These are phyloP conservation scores for Eucalyptus sp. DNA, from an alignment of 345 rosid species.

Conservation along the genomic window DNA sequence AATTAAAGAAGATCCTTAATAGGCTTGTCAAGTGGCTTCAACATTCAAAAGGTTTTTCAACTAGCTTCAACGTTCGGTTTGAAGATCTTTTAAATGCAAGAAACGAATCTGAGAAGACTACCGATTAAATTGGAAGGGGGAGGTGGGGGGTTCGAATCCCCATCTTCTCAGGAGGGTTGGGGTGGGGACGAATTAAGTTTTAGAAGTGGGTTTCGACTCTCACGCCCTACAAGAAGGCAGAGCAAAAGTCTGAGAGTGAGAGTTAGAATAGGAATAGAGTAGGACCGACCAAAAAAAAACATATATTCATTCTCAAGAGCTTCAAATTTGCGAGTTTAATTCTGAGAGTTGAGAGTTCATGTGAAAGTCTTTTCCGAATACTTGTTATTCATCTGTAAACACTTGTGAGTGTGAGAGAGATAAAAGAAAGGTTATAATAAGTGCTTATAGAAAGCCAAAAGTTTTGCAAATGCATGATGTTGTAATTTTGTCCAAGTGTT, in stretches of 20 bases:
- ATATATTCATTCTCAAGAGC: neutral
- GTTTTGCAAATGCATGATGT: neutral
- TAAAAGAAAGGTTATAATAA: neutral
- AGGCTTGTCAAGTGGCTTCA: neutral
- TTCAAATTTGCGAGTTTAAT: neutral
- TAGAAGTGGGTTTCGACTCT: no score
- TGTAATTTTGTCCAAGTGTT: neutral
- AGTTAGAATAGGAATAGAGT: no score
- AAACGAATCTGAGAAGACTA: neutral
- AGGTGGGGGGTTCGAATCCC: no score
- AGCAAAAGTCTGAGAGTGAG: no score
- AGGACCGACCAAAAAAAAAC: no score
- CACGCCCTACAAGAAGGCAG: no score
- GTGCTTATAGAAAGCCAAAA: neutral
- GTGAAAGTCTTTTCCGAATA: neutral
- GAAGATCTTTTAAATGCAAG: neutral
- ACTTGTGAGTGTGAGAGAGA: neutral
- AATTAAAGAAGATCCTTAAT: neutral
- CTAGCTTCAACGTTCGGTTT: neutral
- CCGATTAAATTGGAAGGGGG: neutral
- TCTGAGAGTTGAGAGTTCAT: neutral
- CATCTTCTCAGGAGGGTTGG: no score
- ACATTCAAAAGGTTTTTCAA: no score
- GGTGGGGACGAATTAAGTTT: no score
- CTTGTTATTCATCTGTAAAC: neutral